Percentiles rank a stretch among this genome's conserved stretches.
Conservation (phyloP, 371 early-diverging fungal genomes). For the Apophysomyces sp. region DNA sequence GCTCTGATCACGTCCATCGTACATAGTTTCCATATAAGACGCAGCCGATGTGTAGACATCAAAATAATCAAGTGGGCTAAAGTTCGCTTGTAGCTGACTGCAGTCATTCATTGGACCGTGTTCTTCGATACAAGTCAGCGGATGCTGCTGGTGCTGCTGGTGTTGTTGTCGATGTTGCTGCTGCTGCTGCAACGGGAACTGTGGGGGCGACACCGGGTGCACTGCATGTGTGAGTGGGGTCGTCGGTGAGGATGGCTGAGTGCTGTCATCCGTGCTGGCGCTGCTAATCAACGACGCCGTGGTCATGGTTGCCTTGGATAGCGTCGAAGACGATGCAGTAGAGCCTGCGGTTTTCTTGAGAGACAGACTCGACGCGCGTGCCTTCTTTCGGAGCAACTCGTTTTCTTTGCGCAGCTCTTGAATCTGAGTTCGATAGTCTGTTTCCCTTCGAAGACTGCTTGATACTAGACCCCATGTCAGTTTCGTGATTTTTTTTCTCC, state of each 20-base stretch:
- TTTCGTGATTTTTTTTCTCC: background rate
- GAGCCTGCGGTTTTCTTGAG: background rate
- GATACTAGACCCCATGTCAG: conserved; percentile 15
- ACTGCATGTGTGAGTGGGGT: background rate
- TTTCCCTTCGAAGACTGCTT: conserved; percentile 21
- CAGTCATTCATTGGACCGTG: background rate
- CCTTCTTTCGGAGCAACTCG: conserved; percentile 32
- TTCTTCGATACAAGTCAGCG: background rate
- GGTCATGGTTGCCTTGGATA: background rate
- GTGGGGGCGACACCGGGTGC: background rate
- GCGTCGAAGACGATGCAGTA: background rate
- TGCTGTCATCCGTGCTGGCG: conserved; percentile 1
- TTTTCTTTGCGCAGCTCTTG: conserved; percentile 28
- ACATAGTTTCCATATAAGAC: background rate
- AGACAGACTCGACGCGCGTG: background rate
- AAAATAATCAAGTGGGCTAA: background rate
- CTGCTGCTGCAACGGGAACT: background rate
- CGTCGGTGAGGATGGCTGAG: background rate
- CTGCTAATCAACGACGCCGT: background rate
- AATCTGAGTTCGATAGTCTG: conserved; percentile 23
- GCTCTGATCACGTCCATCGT: conserved; percentile 4
- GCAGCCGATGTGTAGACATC: background rate
- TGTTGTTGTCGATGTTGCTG: background rate
- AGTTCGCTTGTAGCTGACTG: background rate
- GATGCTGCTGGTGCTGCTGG: background rate